phyloP scores from a whole-genome alignment of 1,284 basidiomycete species.

The Fistulinella cinereoalba region DNA sequence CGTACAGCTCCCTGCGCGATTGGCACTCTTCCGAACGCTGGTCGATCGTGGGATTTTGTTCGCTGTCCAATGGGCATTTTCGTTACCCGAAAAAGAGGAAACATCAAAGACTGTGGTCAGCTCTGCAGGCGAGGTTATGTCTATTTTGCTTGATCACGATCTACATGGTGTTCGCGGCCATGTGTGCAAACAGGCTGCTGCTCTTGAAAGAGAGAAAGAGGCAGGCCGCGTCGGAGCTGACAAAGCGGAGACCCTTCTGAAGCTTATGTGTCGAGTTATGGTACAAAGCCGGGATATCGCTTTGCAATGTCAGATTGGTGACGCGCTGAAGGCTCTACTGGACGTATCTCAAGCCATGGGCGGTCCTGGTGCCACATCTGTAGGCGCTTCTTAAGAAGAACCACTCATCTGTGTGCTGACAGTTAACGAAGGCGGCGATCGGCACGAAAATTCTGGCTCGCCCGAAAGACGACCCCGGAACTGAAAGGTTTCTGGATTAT shows the following conservation, averaged over 20 bases:
- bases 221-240: slow-evolving; percentile 54
- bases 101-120: slow-evolving; percentile 53
- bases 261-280: slow-evolving; percentile 75
- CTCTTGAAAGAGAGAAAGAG: slow-evolving; percentile 58
- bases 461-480: slow-evolving; percentile 79
- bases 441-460: slow-evolving; percentile 49
- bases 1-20: slow-evolving; percentile 84
- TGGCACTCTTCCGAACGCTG: slow-evolving; percentile 86
- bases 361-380: slow-evolving; percentile 38
- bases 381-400: slow-evolving; percentile 21
- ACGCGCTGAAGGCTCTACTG: slow-evolving; percentile 83
- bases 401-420: slow-evolving; percentile 4
- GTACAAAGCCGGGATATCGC: slow-evolving; percentile 80
- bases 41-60: slow-evolving; percentile 88
- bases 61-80: slow-evolving; percentile 89
- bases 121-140: slow-evolving; percentile 85
- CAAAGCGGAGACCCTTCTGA: slow-evolving; percentile 71
- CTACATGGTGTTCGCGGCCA: slow-evolving; percentile 83
- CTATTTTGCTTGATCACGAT: slow-evolving; percentile 89
- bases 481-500: slow-evolving; percentile 86
- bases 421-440: slow-evolving; percentile 18
- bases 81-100: slow-evolving; percentile 48
- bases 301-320: slow-evolving; percentile 87
- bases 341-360: slow-evolving; percentile 60
- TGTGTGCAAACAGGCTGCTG: slow-evolving; percentile 76